Evolutionary conservation across 257 asterid species (phyloP), one percentile per base, ranked within the genome.

Genomic region (Solanum bukasovii): DNA sequence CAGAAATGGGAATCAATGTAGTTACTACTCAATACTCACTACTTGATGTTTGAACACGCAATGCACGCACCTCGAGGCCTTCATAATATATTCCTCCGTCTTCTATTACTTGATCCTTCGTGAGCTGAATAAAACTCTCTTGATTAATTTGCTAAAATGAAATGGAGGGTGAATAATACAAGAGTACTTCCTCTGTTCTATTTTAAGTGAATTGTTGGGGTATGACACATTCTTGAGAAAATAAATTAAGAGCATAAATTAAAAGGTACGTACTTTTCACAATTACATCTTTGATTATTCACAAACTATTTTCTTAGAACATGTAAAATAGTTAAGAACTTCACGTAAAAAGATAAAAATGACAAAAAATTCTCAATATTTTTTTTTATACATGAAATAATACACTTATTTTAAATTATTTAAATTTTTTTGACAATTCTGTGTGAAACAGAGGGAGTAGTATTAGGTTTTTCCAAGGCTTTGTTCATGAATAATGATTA

Each of bases 1-100:
- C 85, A 81, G 85, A 82, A 82, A 29, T 49, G 20, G 85, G 85
- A 82, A 82, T 82, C 85, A 46, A 82, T 82, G 85, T 82, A 82
- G 70, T 82, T 82, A 82, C 85, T 81, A 46, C 85, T 49, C 63
- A 82, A 65, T 82, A 49, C 20, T 82, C 63, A 29, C 85, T 82
- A 49, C 11, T 81, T 31, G 6, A 82, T 82, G 85, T 82, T 82
- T 49, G 29, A 82, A 82, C 70, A 82, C 85, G 85, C 85, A 49
- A 82, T 82, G 85, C 85, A 82, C 85, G 52, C 20, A 82, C 42
- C 12, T 82, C 85, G 85, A 49, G 72, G 33, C 72, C 72, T 65
- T 65, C 18, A 65, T 4, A 56, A 61, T 23, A 61, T 61, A 56
- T 61, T 61, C 6, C 29, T 23, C 13, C 14, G 2, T n/a, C 7